Percentiles rank a stretch among this genome's conserved stretches.
These are phyloP conservation scores for Boletus insuetus DNA, from an alignment of 768 basidiomycete genomes.

Conservation along the genomic window DNA sequence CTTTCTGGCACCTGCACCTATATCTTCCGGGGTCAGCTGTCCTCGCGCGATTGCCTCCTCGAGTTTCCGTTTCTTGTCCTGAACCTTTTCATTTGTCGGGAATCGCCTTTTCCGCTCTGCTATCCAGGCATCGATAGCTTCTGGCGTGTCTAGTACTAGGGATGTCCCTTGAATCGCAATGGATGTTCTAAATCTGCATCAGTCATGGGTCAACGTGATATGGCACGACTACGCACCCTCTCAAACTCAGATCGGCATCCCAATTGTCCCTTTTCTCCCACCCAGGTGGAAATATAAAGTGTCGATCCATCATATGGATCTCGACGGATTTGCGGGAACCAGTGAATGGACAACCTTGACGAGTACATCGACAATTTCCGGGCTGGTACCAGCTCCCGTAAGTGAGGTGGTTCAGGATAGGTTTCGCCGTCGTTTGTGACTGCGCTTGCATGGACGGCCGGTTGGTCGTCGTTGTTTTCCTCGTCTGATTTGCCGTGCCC, in stretches of 20 bases:
- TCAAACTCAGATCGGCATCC: slow-evolving; percentile 82
- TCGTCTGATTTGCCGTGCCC: slow-evolving; percentile 1
- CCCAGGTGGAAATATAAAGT: slow-evolving; percentile 75
- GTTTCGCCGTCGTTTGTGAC: slow-evolving; percentile 6
- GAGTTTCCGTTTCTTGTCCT: slow-evolving; percentile 78
- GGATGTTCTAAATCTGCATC: slow-evolving; percentile 50
- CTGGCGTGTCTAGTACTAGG: slow-evolving; percentile 74
- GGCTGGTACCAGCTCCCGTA: slow-evolving; percentile 56
- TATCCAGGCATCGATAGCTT: slow-evolving; percentile 82
- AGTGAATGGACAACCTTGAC: slow-evolving; percentile 62
- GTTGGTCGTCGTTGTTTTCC: not conserved
- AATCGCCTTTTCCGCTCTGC: slow-evolving; percentile 85
- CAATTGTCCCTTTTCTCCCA: slow-evolving; percentile 67
- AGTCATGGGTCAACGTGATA: slow-evolving; percentile 1
- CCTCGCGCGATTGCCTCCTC: slow-evolving; percentile 81
- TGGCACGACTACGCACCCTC: slow-evolving; percentile 50
- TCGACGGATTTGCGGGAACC: slow-evolving; percentile 73
- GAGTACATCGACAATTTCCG: slow-evolving; percentile 58
- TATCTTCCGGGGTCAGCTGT: slow-evolving; percentile 55
- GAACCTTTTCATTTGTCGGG: slow-evolving; percentile 66
- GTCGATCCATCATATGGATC: slow-evolving; percentile 87
- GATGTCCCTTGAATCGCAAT: slow-evolving; percentile 79
- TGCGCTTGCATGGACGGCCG: not conserved
- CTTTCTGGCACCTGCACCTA: slow-evolving; percentile 41
- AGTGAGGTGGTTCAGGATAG: slow-evolving; percentile 17